Percentiles rank a stretch among this genome's conserved stretches.
Conservation (phyloP, 805 yeast genomes). For the Kodamaea fukazawae region DNA sequence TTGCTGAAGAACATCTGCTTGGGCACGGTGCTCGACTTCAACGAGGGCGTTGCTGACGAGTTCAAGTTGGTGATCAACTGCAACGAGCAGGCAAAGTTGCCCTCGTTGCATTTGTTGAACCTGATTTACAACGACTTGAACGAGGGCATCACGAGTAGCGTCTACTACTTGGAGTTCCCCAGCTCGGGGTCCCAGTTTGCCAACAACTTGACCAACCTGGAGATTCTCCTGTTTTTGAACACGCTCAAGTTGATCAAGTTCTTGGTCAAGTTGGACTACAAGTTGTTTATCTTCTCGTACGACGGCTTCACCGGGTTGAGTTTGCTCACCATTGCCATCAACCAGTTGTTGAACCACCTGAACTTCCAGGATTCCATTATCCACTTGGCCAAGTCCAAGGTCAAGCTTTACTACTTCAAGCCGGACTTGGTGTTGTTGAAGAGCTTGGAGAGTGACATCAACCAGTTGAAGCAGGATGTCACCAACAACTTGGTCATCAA, state of each 20-base stretch:
- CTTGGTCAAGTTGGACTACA: slow-evolving; percentile 17
- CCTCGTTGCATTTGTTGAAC: slow-evolving; percentile 13
- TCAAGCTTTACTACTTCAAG: slow-evolving; percentile 30
- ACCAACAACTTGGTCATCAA: slow-evolving; percentile 4
- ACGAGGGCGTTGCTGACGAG: slow-evolving; percentile 11
- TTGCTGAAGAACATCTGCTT: slow-evolving; percentile 25
- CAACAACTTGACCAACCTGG: slow-evolving; percentile 21
- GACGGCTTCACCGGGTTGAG: slow-evolving; percentile 41
- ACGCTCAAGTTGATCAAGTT: slow-evolving; percentile 26
- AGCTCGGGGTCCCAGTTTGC: slow-evolving; percentile 24
- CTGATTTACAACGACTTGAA: slow-evolving; percentile 13
- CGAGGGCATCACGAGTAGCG: slow-evolving; percentile 6
- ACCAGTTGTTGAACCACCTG: slow-evolving; percentile 15
- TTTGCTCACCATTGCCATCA: slow-evolving; percentile 12
- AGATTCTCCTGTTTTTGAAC: slow-evolving; percentile 28
- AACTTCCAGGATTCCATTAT: slow-evolving; percentile 26
- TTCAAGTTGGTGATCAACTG: slow-evolving; percentile 20
- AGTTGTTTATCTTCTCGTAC: slow-evolving; percentile 30
- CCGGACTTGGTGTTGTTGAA: slow-evolving; percentile 29
- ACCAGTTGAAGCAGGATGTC: slow-evolving; percentile 19
- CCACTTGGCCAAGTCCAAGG: slow-evolving; percentile 8
- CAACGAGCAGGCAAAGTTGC: slow-evolving; percentile 20
- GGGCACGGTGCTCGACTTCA: slow-evolving; percentile 32
- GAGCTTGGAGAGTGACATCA: slow-evolving; percentile 29
- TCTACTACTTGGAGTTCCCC: slow-evolving; percentile 34